Conservation (phyloP, 371 early-diverging fungal species). For the Blakeslea trispora region DNA sequence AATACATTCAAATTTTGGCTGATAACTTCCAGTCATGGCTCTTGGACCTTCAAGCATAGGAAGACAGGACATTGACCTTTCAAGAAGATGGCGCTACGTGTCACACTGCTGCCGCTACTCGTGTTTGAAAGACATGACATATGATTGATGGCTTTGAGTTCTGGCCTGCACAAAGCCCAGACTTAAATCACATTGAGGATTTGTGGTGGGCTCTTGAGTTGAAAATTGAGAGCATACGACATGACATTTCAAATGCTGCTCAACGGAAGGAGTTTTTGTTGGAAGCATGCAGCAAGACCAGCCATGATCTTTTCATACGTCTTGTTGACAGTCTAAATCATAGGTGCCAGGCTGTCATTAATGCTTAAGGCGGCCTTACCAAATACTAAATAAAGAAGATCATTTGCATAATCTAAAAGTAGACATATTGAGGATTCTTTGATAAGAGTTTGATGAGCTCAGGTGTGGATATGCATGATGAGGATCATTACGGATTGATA, state of each 20-base stretch:
- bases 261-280: not conserved
- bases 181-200: conserved; percentile 1
- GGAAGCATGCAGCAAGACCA: too few relatives aligned
- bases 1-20: not conserved
- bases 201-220: conserved; percentile 1
- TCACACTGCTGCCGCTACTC: not conserved
- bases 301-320: too few relatives aligned
- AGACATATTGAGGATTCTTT: too few relatives aligned
- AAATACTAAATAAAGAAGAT: too few relatives aligned
- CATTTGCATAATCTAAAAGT: too few relatives aligned
- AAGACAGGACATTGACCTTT: not conserved
- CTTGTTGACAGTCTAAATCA: too few relatives aligned
- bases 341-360: not conserved
- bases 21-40: not conserved
- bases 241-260: not conserved
- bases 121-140: not conserved
- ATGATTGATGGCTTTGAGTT: not conserved
- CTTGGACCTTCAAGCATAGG: not conserved
- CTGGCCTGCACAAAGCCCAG: not conserved
- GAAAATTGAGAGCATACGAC: not conserved
- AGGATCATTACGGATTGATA: too few relatives aligned
- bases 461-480: too few relatives aligned
- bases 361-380: too few relatives aligned
- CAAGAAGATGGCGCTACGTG: not conserved
- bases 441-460: too few relatives aligned